A percentile compares a stretch with the other conserved stretches of the same genome.
Evolutionary conservation across 345 rosid species (phyloP).

Genomic region (Geranium rotundifolium): DNA sequence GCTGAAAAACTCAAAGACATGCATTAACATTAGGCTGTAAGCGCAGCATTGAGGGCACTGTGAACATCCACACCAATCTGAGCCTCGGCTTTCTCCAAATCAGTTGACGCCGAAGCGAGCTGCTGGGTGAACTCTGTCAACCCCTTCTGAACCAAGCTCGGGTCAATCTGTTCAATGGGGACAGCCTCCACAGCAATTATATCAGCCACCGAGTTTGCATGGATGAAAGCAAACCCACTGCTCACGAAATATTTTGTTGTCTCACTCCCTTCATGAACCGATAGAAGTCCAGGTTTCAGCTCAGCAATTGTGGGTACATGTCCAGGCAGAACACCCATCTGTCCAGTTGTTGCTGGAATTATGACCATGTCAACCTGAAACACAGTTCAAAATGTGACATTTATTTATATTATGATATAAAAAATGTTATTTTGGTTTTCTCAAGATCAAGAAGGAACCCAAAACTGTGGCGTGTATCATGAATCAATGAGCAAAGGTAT

Average conservation of each 20-base stretch:
- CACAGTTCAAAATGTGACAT: background rate
- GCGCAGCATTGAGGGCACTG: slow-evolving; percentile 48
- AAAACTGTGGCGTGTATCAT: too few relatives aligned
- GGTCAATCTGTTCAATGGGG: slow-evolving; percentile 55
- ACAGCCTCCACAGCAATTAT: slow-evolving; percentile 67
- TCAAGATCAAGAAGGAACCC: too few relatives aligned
- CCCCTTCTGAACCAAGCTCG: slow-evolving; percentile 70
- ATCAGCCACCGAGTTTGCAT: slow-evolving; percentile 75
- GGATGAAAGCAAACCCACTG: slow-evolving; percentile 82
- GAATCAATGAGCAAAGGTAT: too few relatives aligned
- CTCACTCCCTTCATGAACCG: slow-evolving; percentile 80
- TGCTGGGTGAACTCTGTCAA: slow-evolving; percentile 71
- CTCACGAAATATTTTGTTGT: slow-evolving; percentile 64
- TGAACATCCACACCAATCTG: slow-evolving; percentile 45
- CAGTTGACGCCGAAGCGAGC: slow-evolving; percentile 62
- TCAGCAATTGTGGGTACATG: slow-evolving; percentile 81
- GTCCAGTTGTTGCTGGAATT: slow-evolving; percentile 81
- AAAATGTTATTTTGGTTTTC: background rate
- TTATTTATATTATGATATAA: background rate
- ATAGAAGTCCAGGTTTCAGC: slow-evolving; percentile 75
- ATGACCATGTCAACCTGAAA: slow-evolving; percentile 92
- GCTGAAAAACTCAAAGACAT: background rate
- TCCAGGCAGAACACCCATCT: slow-evolving; percentile 90
- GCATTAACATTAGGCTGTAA: slow-evolving; percentile 14
- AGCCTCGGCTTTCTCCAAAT: slow-evolving; percentile 78